Conservation (phyloP, 1,284 basidiomycete genomes). For the Fomitopsis palustris region DNA sequence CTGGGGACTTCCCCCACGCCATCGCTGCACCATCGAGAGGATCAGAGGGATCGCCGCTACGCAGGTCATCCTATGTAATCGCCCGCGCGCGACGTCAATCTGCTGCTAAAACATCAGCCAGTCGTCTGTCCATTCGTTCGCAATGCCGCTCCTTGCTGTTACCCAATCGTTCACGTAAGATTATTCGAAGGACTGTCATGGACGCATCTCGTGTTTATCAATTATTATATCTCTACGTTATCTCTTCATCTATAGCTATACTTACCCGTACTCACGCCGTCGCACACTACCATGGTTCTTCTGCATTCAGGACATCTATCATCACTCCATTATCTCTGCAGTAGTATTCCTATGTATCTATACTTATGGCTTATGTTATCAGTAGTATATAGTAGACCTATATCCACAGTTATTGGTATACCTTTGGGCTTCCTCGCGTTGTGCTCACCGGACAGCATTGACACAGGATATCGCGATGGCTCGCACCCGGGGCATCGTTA, state of each 20-base stretch:
- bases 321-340: background rate
- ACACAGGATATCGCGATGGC: background rate
- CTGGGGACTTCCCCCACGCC: conserved; percentile 8
- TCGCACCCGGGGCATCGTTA: background rate
- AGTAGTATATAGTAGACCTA: background rate
- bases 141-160: background rate
- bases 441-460: background rate
- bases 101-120: background rate
- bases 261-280: background rate
- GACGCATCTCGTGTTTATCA: background rate
- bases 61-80: background rate
- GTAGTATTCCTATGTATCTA: background rate
- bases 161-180: conserved; percentile 1
- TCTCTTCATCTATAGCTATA: conserved; percentile 1
- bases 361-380: background rate
- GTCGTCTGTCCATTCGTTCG: background rate
- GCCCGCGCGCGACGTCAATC: background rate
- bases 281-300: background rate
- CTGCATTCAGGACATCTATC: background rate
- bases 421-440: background rate
- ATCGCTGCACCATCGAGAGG: conserved; percentile 6
- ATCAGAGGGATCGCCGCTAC: conserved; percentile 7
- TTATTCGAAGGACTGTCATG: background rate
- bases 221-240: background rate
- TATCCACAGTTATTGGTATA: background rate